phyloP scores from a whole-genome alignment of 1,284 basidiomycete genomes.

The Athelia psychrophila region DNA sequence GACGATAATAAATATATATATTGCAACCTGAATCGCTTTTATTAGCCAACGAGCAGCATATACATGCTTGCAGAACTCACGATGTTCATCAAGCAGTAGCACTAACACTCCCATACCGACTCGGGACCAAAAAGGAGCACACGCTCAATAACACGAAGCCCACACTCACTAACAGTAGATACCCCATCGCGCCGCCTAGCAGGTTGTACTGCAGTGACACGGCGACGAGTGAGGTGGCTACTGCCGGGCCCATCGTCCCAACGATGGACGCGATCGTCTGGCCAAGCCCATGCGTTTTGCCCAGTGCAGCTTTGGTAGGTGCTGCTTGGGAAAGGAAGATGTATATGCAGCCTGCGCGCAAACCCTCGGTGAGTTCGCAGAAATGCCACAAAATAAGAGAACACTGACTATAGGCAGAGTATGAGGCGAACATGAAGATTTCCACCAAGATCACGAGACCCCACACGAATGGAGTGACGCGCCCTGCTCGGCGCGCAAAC shows the following conservation, averaged over 20 bases:
- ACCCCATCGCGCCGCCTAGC: constrained; percentile 29
- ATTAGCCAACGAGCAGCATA: no score
- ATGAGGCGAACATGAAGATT: constrained; percentile 13
- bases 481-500: constrained; percentile 26
- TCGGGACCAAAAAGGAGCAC: background rate
- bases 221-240: constrained; percentile 46
- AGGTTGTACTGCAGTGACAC: constrained; percentile 42
- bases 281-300: constrained; percentile 61
- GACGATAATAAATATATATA: no score
- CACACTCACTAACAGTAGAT: background rate
- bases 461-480: constrained; percentile 29
- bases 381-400: background rate
- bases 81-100: no score
- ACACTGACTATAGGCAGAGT: constrained; percentile 1
- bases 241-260: constrained; percentile 50
- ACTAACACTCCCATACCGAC: no score
- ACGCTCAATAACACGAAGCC: background rate
- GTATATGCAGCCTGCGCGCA: constrained; percentile 37
- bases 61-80: no score
- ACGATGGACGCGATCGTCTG: constrained; percentile 48
- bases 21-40: no score
- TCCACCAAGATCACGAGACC: constrained; percentile 29
- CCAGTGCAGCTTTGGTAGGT: constrained; percentile 42
- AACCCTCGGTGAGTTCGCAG: background rate
- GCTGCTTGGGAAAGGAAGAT: constrained; percentile 48